Percentiles rank a stretch among this genome's conserved stretches.
Evolutionary conservation across 169 alveolate genomes (phyloP).

Genomic region (Eimeria mitis): DNA sequence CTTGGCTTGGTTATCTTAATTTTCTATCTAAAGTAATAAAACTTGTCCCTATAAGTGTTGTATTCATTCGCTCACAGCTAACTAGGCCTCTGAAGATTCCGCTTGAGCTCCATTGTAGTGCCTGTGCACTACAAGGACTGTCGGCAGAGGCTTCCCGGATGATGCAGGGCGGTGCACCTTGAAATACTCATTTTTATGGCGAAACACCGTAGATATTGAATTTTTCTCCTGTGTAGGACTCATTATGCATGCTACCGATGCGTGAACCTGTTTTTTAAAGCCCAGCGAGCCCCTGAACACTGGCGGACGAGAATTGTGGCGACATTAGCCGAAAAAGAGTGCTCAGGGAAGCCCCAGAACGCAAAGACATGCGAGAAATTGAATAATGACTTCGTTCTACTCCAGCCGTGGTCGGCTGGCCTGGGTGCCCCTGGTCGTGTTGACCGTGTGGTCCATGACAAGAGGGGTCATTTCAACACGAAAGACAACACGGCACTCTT

Average conservation of each 20-base stretch:
- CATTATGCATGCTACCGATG: background rate
- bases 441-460: constrained; percentile 30
- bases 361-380: background rate
- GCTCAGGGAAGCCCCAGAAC: background rate
- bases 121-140: background rate
- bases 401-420: constrained; percentile 54
- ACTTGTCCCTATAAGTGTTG: background rate
- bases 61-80: background rate
- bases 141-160: constrained; percentile 21
- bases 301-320: background rate
- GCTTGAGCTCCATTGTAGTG: background rate
- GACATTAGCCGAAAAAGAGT: background rate
- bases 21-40: background rate
- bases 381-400: constrained; percentile 11
- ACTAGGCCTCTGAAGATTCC: background rate
- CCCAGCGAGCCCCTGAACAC: constrained; percentile 25
- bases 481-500: background rate
- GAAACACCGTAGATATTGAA: background rate
- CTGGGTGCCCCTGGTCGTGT: constrained; percentile 15
- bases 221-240: background rate
- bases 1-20: background rate
- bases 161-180: background rate
- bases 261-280: background rate
- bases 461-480: constrained; percentile 11
- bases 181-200: background rate